These are phyloP conservation scores for Candida michaelii DNA, from an alignment of 805 yeast species.

Conservation along the genomic window DNA sequence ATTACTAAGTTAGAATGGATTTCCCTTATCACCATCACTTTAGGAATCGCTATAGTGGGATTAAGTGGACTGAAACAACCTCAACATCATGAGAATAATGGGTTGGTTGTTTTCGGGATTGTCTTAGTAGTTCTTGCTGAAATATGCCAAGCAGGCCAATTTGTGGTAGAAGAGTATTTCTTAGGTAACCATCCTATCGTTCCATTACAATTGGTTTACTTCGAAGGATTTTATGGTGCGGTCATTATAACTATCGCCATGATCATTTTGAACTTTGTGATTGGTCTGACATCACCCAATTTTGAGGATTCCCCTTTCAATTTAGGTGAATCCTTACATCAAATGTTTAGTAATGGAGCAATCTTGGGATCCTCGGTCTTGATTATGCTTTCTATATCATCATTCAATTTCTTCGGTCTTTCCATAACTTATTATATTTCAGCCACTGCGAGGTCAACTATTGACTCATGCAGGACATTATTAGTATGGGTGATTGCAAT, in stretches of 20 bases:
- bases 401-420: conserved; percentile 73
- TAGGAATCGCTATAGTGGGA: conserved; percentile 74
- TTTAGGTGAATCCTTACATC: conserved; percentile 46
- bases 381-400: conserved; percentile 71
- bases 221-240: conserved; percentile 71
- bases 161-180: conserved; percentile 74
- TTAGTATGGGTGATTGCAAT: conserved; percentile 75
- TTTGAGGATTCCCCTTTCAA: conserved; percentile 56
- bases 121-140: conserved; percentile 58
- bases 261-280: conserved; percentile 40
- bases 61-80: conserved; percentile 53
- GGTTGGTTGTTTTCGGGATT: conserved; percentile 53
- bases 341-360: conserved; percentile 43
- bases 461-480: conserved; percentile 74
- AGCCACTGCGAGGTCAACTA: conserved; percentile 77
- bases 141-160: conserved; percentile 70
- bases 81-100: conserved; percentile 11
- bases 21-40: conserved; percentile 58
- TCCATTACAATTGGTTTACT: conserved; percentile 68
- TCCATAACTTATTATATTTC: conserved; percentile 62
- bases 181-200: conserved; percentile 51
- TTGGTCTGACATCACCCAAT: conserved; percentile 33
- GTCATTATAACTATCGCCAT: conserved; percentile 44
- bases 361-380: conserved; percentile 56
- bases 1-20: conserved; percentile 68